Evolutionary conservation across 306 rosid species (phyloP).

Genomic region (Betula pendula): DNA sequence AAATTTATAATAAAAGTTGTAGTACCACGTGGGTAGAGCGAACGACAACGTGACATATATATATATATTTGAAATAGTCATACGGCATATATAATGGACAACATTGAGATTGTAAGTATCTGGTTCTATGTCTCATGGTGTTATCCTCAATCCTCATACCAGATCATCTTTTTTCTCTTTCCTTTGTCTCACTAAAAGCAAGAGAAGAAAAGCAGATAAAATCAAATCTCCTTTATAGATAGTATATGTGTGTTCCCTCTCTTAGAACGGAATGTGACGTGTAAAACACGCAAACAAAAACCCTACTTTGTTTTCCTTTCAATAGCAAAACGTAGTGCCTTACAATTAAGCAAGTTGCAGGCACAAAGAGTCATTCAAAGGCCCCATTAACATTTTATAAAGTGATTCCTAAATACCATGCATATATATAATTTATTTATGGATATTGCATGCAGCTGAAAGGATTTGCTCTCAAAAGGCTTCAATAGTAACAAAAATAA

Average conservation of each 20-base stretch:
- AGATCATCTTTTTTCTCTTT: constrained; percentile 24
- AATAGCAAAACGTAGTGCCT: constrained; percentile 15
- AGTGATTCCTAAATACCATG: constrained; percentile 26
- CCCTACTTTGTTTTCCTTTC: constrained; percentile 10
- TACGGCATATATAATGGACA: constrained; percentile 17
- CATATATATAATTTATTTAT: background rate
- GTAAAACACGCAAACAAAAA: constrained; percentile 18
- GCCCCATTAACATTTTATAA: constrained; percentile 24
- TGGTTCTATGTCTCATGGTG: constrained; percentile 48
- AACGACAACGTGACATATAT: no score
- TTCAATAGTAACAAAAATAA: background rate
- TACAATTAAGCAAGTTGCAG: constrained; percentile 28
- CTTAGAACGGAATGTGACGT: constrained; percentile 30
- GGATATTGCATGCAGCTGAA: constrained; percentile 2
- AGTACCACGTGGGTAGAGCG: no score
- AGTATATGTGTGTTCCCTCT: constrained; percentile 28
- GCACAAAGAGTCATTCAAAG: constrained; percentile 37
- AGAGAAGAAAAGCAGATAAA: constrained; percentile 16
- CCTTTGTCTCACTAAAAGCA: constrained; percentile 15
- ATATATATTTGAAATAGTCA: background rate
- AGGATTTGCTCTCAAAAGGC: constrained; percentile 20
- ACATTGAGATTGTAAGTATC: constrained; percentile 35
- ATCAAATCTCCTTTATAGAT: constrained; percentile 16
- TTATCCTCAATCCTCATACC: constrained; percentile 34
- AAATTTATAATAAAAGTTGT: no score